Conservation (phyloP, 495 filamentous ascomycete species). For the Pyronema domesticum region DNA sequence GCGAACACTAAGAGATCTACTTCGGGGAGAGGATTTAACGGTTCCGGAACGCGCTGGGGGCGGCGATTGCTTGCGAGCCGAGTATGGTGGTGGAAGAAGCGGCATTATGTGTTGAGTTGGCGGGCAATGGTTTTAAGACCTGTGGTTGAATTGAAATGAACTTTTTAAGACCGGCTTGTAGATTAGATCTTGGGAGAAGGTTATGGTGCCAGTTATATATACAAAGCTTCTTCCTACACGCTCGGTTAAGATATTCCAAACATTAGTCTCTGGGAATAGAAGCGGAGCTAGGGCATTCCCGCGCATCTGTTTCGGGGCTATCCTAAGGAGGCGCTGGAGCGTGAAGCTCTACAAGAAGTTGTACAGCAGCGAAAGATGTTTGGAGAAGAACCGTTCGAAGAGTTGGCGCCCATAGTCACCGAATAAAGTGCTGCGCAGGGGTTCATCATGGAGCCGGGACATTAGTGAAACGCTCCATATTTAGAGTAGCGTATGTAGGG, state of each 20-base stretch:
- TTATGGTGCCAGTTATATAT: background rate
- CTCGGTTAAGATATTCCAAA: background rate
- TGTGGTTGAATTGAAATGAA: background rate
- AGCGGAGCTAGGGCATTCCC: background rate
- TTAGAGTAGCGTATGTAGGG: background rate
- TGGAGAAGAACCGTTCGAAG: background rate
- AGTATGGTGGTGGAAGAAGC: constrained; percentile 25
- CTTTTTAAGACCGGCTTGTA: background rate
- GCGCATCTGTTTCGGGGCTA: background rate
- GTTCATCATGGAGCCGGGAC: background rate
- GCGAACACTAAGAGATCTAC: constrained; percentile 38
- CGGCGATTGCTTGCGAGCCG: constrained; percentile 5
- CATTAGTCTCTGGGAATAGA: background rate
- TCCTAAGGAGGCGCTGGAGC: background rate
- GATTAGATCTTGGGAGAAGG: background rate
- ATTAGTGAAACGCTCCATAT: background rate
- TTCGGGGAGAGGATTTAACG: constrained; percentile 21
- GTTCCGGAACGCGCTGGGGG: constrained; percentile 5
- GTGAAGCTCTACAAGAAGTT: background rate
- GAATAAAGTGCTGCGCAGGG: background rate
- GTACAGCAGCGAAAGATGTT: background rate
- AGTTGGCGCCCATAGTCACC: background rate
- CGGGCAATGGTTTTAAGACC: too few relatives aligned
- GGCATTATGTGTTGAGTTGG: constrained; percentile 11
- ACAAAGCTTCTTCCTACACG: background rate